These are phyloP conservation scores for Fusarium sp. DNA, from an alignment of 2,329 filamentous ascomycete species.

Conservation along the genomic window DNA sequence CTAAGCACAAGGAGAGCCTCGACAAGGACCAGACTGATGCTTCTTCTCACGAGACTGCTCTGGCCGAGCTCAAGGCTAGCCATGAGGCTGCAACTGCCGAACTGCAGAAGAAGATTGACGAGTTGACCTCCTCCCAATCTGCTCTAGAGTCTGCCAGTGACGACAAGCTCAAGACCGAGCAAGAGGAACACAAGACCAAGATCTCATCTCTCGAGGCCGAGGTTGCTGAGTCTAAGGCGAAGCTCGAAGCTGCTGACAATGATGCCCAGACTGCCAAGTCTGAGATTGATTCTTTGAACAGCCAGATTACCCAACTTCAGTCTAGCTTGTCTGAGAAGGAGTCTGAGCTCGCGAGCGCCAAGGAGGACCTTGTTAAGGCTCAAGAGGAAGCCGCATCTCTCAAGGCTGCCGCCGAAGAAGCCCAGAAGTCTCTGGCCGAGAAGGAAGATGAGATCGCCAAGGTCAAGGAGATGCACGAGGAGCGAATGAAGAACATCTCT, in stretches of 20 bases:
- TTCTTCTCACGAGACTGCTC: conserved; percentile 59
- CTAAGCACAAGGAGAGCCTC: conserved; percentile 64
- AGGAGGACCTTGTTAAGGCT: conserved; percentile 53
- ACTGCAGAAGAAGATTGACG: conserved; percentile 67
- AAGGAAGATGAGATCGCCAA: conserved; percentile 63
- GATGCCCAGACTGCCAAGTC: conserved; percentile 56
- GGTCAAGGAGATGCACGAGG: conserved; percentile 66
- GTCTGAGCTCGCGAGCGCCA: conserved; percentile 58
- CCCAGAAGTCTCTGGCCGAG: conserved; percentile 58
- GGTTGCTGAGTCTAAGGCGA: conserved; percentile 61
- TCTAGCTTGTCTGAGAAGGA: conserved; percentile 57
- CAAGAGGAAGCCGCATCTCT: conserved; percentile 61
- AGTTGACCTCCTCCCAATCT: conserved; percentile 60
- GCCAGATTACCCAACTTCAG: conserved; percentile 54
- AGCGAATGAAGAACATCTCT: conserved; percentile 68
- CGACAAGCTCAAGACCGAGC: conserved; percentile 57
- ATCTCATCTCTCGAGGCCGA: conserved; percentile 64
- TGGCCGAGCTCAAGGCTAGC: conserved; percentile 61
- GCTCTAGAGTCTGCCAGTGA: conserved; percentile 58
- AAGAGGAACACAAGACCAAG: conserved; percentile 57
- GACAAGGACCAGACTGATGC: conserved; percentile 58
- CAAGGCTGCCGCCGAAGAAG: conserved; percentile 60
- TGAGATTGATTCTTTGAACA: conserved; percentile 57
- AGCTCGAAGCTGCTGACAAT: conserved; percentile 60
- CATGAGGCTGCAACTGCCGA: conserved; percentile 61